These are phyloP conservation scores for Staphylotrichum tortipilum DNA, from an alignment of 495 filamentous ascomycete species.

Conservation along the genomic window DNA sequence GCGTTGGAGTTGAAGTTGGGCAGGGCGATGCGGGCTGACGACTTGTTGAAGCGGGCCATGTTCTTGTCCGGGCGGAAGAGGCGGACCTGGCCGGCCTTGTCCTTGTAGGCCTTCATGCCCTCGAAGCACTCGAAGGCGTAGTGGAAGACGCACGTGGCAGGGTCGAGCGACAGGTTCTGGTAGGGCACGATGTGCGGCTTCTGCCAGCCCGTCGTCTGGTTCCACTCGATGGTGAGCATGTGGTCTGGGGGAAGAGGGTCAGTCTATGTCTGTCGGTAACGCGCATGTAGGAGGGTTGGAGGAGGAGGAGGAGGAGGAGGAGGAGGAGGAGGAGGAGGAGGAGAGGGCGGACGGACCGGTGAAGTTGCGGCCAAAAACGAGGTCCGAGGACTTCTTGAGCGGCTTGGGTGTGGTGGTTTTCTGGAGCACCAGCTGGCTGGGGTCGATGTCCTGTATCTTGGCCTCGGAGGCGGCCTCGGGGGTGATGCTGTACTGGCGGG, in stretches of 20 bases:
- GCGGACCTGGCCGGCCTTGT: slow-evolving; percentile 60
- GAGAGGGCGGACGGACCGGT: slow-evolving; percentile 67
- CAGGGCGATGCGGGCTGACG: slow-evolving; percentile 79
- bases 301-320: too few relatives aligned
- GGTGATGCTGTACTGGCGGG: slow-evolving; percentile 52
- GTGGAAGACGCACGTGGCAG: slow-evolving; percentile 94
- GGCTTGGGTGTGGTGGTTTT: slow-evolving; percentile 68
- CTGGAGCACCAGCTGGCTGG: slow-evolving; percentile 62
- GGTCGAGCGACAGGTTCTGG: slow-evolving; percentile 93
- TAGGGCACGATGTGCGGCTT: slow-evolving; percentile 78
- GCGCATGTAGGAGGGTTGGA: too few relatives aligned
- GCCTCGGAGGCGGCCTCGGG: slow-evolving; percentile 44
- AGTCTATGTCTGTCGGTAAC: neutral
- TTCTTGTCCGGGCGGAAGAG: slow-evolving; percentile 95
- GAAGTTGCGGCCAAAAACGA: slow-evolving; percentile 82
- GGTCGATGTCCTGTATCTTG: slow-evolving; percentile 53
- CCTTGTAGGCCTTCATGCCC: slow-evolving; percentile 97
- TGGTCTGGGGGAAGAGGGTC: slow-evolving; percentile 53
- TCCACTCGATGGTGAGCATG: slow-evolving; percentile 96
- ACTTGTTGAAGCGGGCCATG: slow-evolving; percentile 88
- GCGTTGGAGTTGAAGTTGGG: slow-evolving; percentile 66
- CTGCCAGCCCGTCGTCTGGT: slow-evolving; percentile 64
- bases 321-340: too few relatives aligned
- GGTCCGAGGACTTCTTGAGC: slow-evolving; percentile 61
- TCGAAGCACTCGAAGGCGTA: slow-evolving; percentile 97